Evolutionary conservation across 116 monocot genomes (phyloP).

Genomic region (Iris pallida): DNA sequence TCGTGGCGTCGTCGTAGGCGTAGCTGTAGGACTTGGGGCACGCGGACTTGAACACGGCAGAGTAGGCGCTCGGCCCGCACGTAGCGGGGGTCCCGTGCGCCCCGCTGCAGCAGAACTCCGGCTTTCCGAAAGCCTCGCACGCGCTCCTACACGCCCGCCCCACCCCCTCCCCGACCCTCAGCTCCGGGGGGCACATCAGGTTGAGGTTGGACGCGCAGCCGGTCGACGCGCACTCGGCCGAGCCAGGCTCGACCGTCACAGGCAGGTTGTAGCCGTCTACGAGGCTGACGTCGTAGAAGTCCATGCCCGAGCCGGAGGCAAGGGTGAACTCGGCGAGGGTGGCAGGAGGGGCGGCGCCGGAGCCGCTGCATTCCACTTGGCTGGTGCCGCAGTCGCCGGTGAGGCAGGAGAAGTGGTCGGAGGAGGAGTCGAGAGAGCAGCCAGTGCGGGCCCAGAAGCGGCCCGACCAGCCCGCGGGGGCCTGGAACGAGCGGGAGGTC

Average conservation of each 20-base stretch:
- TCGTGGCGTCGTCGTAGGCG: slow-evolving; percentile 31
- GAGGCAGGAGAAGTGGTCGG: slow-evolving; percentile 12
- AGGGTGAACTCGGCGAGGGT: slow-evolving; percentile 66
- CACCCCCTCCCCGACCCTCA: slow-evolving; percentile 6
- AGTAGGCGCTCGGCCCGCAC: slow-evolving; percentile 26
- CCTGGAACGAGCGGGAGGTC: slow-evolving; percentile 12
- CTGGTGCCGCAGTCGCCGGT: slow-evolving; percentile 52
- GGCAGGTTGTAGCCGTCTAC: slow-evolving; percentile 83
- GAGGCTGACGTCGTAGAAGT: slow-evolving; percentile 92
- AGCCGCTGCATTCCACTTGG: slow-evolving; percentile 35
- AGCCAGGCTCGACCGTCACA: slow-evolving; percentile 13
- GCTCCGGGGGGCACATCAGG: slow-evolving; percentile 10
- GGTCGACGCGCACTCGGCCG: slow-evolving; percentile 23
- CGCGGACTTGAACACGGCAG: slow-evolving; percentile 22
- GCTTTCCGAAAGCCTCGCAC: slow-evolving; percentile 30
- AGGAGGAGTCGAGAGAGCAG: slow-evolving; percentile 17
- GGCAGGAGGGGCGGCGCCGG: slow-evolving; percentile 45
- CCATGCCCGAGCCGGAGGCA: slow-evolving; percentile 30
- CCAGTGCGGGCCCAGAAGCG: slow-evolving; percentile 30
- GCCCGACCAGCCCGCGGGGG: slow-evolving; percentile 32
- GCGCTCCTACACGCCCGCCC: slow-evolving; percentile 23
- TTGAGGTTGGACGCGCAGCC: slow-evolving; percentile 52
- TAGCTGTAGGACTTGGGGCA: slow-evolving; percentile 38
- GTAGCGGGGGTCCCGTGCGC: slow-evolving; percentile 14
- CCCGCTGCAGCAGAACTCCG: slow-evolving; percentile 36